Evolutionary conservation across 305 asterid species (phyloP), one percentile per base, ranked within the genome.

Genomic region (Fraxinus baroniana): DNA sequence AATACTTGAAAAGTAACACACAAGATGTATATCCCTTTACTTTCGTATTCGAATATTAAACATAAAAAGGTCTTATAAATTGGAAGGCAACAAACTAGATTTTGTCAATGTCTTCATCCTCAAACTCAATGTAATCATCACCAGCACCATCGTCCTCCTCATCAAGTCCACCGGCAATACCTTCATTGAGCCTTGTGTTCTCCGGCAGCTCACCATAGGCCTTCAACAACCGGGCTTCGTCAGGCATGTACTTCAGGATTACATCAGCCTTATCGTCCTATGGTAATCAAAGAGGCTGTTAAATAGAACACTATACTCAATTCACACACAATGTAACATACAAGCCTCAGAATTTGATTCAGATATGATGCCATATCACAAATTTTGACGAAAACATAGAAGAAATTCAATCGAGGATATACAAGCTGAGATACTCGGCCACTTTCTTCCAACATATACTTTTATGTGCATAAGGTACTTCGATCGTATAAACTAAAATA

Each of bases 231-330:
- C 94, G 86, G 1, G 94, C 94, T 81, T 91, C 94, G 5, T 89
- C 91, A 3, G 90, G 90, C 92, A 88, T 91, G 88, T 88, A 91
- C 74, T 91, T 91, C 87, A 91, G 84, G 85, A 91, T 91, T 4
- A 91, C 91, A 87, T 91, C 94, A 41, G 92, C 89, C 82, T 91
- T 91, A 85, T 88, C 92, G 80, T 91, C 94, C 92, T 91, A 80
- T 74, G 73, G 55, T 4, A 60, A 79, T 5, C 72, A 78, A 79
- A 55, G 15, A 46, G 28, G 20, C 1, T 3, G 20, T 4, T 5
- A 78, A 3, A 57, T 3, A 22, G n/a, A 35, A 20, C 22, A 4
- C n/a, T 22, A 3, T 36, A 73, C 10, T 20, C 30, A 20, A 9
- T 62, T 76, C 30, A 52, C 75, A 79, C 41, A 28, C 18, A 12